Percentiles rank a stretch among this genome's conserved stretches.
These are phyloP conservation scores for Biscutella laevigata DNA, from an alignment of 441 rosid genomes.

Conservation along the genomic window DNA sequence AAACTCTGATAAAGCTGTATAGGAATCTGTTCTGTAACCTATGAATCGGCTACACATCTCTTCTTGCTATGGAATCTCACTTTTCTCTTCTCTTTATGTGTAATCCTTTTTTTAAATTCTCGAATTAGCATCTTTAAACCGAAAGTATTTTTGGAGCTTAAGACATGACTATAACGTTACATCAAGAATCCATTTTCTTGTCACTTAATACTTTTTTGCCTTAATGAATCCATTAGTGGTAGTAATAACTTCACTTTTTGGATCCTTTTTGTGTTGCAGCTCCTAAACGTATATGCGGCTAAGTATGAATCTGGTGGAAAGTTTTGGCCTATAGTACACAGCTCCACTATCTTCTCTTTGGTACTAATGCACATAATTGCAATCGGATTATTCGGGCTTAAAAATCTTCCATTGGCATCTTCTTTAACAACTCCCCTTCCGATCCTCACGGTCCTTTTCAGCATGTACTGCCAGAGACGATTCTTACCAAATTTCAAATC, in stretches of 20 bases:
- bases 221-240: slow-evolving; percentile 2
- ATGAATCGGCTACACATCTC: slow-evolving; percentile 8
- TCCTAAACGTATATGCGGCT: slow-evolving; percentile 71
- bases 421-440: slow-evolving; percentile 75
- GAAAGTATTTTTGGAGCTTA: slow-evolving; percentile 11
- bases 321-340: slow-evolving; percentile 85
- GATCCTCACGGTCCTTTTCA: slow-evolving; percentile 64
- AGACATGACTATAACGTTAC: slow-evolving; percentile 15
- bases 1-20: slow-evolving; percentile 10
- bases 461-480: slow-evolving; percentile 71
- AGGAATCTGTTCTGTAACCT: slow-evolving; percentile 18
- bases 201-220: slow-evolving; percentile 15
- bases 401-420: slow-evolving; percentile 67
- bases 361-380: slow-evolving; percentile 85
- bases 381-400: slow-evolving; percentile 72
- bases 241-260: not conserved
- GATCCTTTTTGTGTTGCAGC: slow-evolving; percentile 37
- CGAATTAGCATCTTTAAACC: slow-evolving; percentile 20
- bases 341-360: slow-evolving; percentile 64
- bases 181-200: slow-evolving; percentile 19
- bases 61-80: slow-evolving; percentile 21
- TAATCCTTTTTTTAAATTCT: slow-evolving; percentile 7
- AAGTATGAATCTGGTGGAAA: slow-evolving; percentile 70
- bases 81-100: slow-evolving; percentile 11
- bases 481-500: slow-evolving; percentile 64